A percentile compares a stretch with the other conserved stretches of the same genome.
Conservation (phyloP, 1,284 basidiomycete species). For the Mrakiaceae sp. region DNA sequence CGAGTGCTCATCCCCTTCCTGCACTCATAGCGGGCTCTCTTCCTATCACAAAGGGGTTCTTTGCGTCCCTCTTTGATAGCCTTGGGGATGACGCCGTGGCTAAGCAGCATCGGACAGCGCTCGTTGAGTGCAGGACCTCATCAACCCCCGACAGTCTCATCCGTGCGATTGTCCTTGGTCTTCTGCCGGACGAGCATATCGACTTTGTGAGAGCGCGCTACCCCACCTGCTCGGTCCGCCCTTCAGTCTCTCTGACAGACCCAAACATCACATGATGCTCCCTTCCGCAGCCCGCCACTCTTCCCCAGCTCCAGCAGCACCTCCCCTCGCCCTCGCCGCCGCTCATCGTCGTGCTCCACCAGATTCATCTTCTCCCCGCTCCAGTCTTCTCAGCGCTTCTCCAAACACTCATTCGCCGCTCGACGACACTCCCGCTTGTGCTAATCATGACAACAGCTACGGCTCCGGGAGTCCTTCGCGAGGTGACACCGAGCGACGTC, state of each 20-base stretch:
- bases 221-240: background rate
- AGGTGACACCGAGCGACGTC: background rate
- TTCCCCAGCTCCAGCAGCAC: background rate
- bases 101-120: background rate
- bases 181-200: background rate
- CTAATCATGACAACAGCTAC: conserved; percentile 8
- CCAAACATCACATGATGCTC: background rate
- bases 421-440: background rate
- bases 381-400: background rate
- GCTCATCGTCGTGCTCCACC: conserved; percentile 1
- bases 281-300: background rate
- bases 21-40: too few relatives aligned
- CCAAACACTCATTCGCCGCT: background rate
- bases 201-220: too few relatives aligned
- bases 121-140: conserved; percentile 1
- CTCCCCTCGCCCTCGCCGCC: background rate
- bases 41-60: too few relatives aligned
- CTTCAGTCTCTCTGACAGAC: background rate
- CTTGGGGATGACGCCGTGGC: too few relatives aligned
- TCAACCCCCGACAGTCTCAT: background rate
- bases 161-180: conserved; percentile 5
- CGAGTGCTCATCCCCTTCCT: too few relatives aligned
- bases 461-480: conserved; percentile 3
- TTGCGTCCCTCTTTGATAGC: too few relatives aligned
- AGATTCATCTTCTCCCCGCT: conserved; percentile 8